Conservation (phyloP, 2,329 filamentous ascomycete genomes). For the Penicillium sp. region DNA sequence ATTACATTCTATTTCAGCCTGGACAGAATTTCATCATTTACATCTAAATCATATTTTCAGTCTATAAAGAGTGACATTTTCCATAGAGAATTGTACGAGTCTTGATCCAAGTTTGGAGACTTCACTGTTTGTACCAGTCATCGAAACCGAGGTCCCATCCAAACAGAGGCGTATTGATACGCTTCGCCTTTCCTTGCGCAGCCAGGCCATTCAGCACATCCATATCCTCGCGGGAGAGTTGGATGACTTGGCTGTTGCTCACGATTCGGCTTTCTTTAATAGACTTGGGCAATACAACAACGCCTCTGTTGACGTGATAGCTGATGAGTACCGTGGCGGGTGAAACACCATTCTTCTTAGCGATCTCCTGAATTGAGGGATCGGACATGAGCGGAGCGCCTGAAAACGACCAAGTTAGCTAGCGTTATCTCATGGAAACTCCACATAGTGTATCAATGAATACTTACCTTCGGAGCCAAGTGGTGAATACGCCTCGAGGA, state of each 20-base stretch:
- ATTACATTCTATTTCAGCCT: too few species aligned
- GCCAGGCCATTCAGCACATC: constrained; percentile 32
- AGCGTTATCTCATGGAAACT: background rate
- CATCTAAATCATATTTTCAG: too few species aligned
- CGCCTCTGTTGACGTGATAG: constrained; percentile 20
- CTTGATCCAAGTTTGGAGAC: background rate
- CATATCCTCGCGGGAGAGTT: constrained; percentile 23
- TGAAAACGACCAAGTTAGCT: constrained; percentile 7
- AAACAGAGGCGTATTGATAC: constrained; percentile 40
- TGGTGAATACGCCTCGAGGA: constrained; percentile 44
- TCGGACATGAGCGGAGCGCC: constrained; percentile 19
- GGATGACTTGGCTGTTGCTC: constrained; percentile 14
- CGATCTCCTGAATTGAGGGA: constrained; percentile 14
- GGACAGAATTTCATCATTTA: too few species aligned
- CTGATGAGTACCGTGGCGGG: constrained; percentile 16
- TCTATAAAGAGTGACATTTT: background rate
- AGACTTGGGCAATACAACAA: constrained; percentile 21
- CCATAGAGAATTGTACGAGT: background rate
- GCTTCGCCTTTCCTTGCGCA: constrained; percentile 36
- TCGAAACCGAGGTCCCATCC: constrained; percentile 37
- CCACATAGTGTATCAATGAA: background rate
- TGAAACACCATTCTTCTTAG: constrained; percentile 16
- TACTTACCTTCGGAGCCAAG: constrained; percentile 24
- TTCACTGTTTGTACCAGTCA: constrained; percentile 28
- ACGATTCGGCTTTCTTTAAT: constrained; percentile 15